Conservation (phyloP, 805 yeast genomes). For the Starmerella riodocensis region DNA sequence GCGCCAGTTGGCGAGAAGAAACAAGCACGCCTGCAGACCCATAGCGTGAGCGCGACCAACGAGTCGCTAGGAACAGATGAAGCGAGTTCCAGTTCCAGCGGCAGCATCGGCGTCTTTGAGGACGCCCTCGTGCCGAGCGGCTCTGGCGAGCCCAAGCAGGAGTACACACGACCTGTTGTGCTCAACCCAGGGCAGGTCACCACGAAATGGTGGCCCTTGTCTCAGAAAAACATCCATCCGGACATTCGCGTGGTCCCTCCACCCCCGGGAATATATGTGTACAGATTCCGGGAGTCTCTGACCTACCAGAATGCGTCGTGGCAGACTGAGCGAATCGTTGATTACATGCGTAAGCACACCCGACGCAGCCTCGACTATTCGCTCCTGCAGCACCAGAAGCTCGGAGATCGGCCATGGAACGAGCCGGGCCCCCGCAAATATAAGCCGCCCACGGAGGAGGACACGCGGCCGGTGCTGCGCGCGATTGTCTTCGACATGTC, state of each 20-base stretch:
- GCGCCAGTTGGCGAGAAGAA: not conserved
- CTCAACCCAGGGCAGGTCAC: conserved; percentile 3
- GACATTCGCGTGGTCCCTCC: conserved; percentile 54
- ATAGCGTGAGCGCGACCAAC: not conserved
- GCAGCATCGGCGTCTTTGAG: conserved; percentile 11
- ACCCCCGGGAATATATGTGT: conserved; percentile 83
- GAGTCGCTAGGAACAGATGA: not conserved
- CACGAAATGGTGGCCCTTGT: conserved; percentile 28
- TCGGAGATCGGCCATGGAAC: conserved; percentile 76
- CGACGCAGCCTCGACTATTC: conserved; percentile 39
- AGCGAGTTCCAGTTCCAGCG: not conserved
- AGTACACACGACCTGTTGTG: conserved; percentile 9
- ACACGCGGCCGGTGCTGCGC: conserved; percentile 52
- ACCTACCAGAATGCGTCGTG: conserved; percentile 68
- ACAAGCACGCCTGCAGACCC: not conserved
- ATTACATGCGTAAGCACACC: conserved; percentile 49
- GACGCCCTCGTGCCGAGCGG: conserved; percentile 8
- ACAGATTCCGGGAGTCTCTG: conserved; percentile 68
- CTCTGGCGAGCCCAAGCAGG: conserved; percentile 12
- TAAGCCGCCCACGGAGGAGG: conserved; percentile 26
- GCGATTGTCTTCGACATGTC: conserved; percentile 73
- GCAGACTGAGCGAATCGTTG: conserved; percentile 56
- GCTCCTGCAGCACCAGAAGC: conserved; percentile 21
- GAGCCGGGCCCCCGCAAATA: conserved; percentile 54
- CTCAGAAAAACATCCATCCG: conserved; percentile 39